Conservation (phyloP, 2,329 filamentous ascomycete species). For the Macrophomina tecta region DNA sequence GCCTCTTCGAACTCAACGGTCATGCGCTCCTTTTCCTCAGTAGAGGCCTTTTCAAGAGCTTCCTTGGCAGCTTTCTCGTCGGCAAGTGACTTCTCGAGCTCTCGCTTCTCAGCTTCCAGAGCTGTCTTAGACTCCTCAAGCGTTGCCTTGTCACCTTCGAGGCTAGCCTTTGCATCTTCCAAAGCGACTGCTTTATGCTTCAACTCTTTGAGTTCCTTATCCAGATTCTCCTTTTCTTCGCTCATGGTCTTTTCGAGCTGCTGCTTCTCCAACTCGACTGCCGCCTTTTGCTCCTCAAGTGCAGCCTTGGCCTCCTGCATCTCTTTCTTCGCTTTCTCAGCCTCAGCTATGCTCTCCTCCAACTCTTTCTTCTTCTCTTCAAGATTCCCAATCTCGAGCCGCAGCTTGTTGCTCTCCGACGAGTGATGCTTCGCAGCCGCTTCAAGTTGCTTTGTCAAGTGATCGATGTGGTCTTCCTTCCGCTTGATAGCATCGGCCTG, state of each 20-base stretch:
- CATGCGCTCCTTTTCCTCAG: constrained; percentile 42
- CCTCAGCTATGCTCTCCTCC: constrained; percentile 52
- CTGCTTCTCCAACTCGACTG: constrained; percentile 51
- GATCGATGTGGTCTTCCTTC: constrained; percentile 61
- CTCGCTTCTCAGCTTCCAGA: constrained; percentile 42
- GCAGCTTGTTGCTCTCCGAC: constrained; percentile 57
- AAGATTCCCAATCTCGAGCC: constrained; percentile 57
- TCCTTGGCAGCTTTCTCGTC: constrained; percentile 46
- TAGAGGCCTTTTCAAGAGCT: constrained; percentile 50
- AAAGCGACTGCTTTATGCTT: constrained; percentile 52
- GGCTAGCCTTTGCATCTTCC: constrained; percentile 52
- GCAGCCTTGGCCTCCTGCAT: constrained; percentile 40
- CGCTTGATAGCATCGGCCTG: constrained; percentile 58
- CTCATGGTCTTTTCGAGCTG: constrained; percentile 51
- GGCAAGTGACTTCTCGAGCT: constrained; percentile 47
- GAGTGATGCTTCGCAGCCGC: constrained; percentile 57
- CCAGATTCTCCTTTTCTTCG: constrained; percentile 40
- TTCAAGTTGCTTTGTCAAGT: constrained; percentile 57
- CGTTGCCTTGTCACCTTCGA: constrained; percentile 51
- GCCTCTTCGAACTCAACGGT: constrained; percentile 51
- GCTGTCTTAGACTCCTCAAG: constrained; percentile 39
- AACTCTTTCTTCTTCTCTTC: constrained; percentile 61
- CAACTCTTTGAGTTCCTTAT: constrained; percentile 51
- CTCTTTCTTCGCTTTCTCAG: constrained; percentile 51
- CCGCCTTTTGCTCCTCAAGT: constrained; percentile 41